Percentiles rank a stretch among this genome's conserved stretches.
Conservation (phyloP, 176 grass and related monocot species). For the Thinopyrum elongatum region DNA sequence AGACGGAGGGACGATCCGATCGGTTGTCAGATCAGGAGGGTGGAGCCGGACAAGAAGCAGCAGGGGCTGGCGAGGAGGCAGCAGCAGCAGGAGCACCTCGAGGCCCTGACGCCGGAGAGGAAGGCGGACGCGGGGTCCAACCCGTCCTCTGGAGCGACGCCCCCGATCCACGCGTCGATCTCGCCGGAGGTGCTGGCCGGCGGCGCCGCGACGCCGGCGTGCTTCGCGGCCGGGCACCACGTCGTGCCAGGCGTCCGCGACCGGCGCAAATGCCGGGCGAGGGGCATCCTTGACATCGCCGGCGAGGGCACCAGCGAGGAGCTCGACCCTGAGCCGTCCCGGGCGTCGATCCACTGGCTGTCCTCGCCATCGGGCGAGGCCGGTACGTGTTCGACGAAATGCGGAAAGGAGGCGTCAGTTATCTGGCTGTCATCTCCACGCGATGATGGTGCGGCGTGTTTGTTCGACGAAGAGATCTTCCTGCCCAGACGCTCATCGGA, state of each 20-base stretch:
- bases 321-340: slow-evolving; percentile 23
- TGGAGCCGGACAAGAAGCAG: slow-evolving; percentile 15
- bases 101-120: slow-evolving; percentile 57
- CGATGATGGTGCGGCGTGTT: slow-evolving; percentile 7
- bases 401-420: slow-evolving; percentile 43
- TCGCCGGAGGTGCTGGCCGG: slow-evolving; percentile 69
- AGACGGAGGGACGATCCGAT: background rate
- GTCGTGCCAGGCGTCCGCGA: slow-evolving; percentile 65
- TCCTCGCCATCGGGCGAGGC: slow-evolving; percentile 54
- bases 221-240: slow-evolving; percentile 76
- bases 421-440: slow-evolving; percentile 55
- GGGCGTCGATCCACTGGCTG: slow-evolving; percentile 83
- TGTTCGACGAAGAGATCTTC: slow-evolving; percentile 48
- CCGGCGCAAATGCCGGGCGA: slow-evolving; percentile 75
- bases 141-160: slow-evolving; percentile 46
- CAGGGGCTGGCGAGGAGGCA: background rate
- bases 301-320: slow-evolving; percentile 33
- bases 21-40: slow-evolving; percentile 26
- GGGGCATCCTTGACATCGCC: slow-evolving; percentile 67
- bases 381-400: slow-evolving; percentile 39
- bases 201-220: slow-evolving; percentile 58
- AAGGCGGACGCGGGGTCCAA: slow-evolving; percentile 30
- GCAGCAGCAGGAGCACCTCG: background rate
- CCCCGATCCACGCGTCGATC: slow-evolving; percentile 81
- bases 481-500: slow-evolving; percentile 42